phyloP scores from a whole-genome alignment of 2,329 filamentous ascomycete genomes.

The Penicillium sclerotigenum region DNA sequence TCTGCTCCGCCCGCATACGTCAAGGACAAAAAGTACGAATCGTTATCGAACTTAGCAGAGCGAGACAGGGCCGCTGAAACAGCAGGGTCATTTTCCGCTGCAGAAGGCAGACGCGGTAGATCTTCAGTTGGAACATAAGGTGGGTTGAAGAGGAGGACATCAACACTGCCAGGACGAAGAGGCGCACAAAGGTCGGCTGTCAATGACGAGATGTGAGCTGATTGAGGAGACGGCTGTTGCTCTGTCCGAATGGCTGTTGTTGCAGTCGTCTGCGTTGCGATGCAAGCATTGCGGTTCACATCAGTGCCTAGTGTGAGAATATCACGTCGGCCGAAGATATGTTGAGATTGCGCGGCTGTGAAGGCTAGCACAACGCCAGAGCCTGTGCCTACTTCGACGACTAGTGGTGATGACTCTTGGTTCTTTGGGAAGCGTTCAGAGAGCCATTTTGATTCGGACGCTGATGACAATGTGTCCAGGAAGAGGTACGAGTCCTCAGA shows the following conservation, averaged over 20 bases:
- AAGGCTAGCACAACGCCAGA: conserved; percentile 95
- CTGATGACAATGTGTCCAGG: conserved; percentile 80
- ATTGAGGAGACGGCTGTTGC: conserved; percentile 25
- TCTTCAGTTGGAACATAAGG: conserved; percentile 88
- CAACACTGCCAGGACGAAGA: conserved; percentile 60
- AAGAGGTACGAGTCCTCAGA: conserved; percentile 94
- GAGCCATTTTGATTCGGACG: conserved; percentile 67
- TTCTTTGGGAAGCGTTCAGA: conserved; percentile 54
- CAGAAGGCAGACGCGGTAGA: conserved; percentile 56
- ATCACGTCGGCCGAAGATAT: conserved; percentile 68
- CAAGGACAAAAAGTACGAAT: conserved; percentile 77
- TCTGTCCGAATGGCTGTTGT: conserved; percentile 45
- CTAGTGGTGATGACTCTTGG: conserved; percentile 50
- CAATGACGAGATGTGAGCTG: conserved; percentile 63
- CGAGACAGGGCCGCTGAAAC: conserved; percentile 26
- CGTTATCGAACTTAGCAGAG: conserved; percentile 63
- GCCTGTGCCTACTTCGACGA: conserved; percentile 84
- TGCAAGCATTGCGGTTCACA: conserved; percentile 79
- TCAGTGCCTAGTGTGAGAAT: conserved; percentile 76
- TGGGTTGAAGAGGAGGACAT: conserved; percentile 93
- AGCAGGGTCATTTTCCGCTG: conserved; percentile 24
- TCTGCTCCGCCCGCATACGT: conserved; percentile 86
- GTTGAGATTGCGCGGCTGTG: conserved; percentile 67
- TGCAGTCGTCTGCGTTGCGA: conserved; percentile 70
- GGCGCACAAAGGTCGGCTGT: conserved; percentile 68